A percentile compares a stretch with the other conserved stretches of the same genome.
Evolutionary conservation across 441 rosid species (phyloP).

Genomic region (Arabidopsis lyrata): DNA sequence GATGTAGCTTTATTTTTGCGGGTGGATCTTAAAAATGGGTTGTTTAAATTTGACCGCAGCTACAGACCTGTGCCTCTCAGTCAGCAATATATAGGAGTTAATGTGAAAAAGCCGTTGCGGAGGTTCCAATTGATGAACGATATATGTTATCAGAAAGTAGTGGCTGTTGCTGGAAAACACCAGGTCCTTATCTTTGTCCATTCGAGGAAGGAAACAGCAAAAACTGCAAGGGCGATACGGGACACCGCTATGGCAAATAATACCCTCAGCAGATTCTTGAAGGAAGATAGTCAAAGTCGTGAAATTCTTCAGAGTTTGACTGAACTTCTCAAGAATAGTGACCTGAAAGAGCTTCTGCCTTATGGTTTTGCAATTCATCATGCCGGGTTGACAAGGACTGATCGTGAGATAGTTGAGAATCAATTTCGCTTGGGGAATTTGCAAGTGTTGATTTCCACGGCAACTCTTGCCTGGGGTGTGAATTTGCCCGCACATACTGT

Average conservation of each 20-base stretch:
- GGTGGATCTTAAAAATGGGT: constrained; percentile 69
- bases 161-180: constrained; percentile 89
- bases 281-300: constrained; percentile 83
- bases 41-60: constrained; percentile 88
- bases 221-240: constrained; percentile 82
- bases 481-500: constrained; percentile 92
- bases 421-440: constrained; percentile 48
- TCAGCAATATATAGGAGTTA: constrained; percentile 88
- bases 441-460: constrained; percentile 89
- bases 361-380: constrained; percentile 95
- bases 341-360: constrained; percentile 83
- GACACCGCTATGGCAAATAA: constrained; percentile 86
- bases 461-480: constrained; percentile 99
- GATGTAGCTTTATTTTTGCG: constrained; percentile 87
- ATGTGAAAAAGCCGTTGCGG: constrained; percentile 87
- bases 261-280: constrained; percentile 82
- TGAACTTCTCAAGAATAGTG: constrained; percentile 72
- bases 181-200: constrained; percentile 96
- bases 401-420: constrained; percentile 78
- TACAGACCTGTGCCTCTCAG: constrained; percentile 91
- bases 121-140: constrained; percentile 99
- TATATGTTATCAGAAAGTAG: constrained; percentile 85
- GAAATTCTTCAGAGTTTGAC: constrained; percentile 74
- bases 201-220: constrained; percentile 93
- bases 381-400: constrained; percentile 88